These are phyloP conservation scores for Metschnikowia vanudenii DNA, from an alignment of 805 yeast genomes.

Conservation along the genomic window DNA sequence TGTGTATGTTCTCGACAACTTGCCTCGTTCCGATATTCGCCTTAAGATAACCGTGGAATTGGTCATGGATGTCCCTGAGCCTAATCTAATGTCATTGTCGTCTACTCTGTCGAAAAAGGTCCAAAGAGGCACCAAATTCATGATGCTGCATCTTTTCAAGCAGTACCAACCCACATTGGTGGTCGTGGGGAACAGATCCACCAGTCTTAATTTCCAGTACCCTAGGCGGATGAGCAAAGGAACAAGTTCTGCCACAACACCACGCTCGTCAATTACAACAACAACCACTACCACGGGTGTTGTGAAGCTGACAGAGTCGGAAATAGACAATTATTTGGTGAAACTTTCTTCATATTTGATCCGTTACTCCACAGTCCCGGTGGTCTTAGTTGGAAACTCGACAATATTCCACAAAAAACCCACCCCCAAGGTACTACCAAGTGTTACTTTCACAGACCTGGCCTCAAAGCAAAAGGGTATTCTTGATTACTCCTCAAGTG, in stretches of 20 bases:
- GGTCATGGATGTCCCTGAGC: conserved; percentile 24
- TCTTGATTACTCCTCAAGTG: conserved; percentile 1
- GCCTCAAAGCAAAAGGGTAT: conserved; percentile 2
- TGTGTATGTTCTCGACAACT: conserved; percentile 19
- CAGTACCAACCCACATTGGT: conserved; percentile 44
- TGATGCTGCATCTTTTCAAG: conserved; percentile 35
- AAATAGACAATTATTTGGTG: conserved; percentile 28
- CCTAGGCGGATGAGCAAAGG: conserved; percentile 29
- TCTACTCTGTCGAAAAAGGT: conserved; percentile 2
- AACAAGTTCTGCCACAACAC: conserved; percentile 1
- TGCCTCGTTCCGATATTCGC: conserved; percentile 22
- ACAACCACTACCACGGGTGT: conserved; percentile 1
- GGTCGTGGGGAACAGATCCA: conserved; percentile 37
- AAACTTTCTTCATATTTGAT: conserved; percentile 38
- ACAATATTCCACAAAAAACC: conserved; percentile 19
- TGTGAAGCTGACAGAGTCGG: conserved; percentile 6
- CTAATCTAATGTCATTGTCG: conserved; percentile 10
- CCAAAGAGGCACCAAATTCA: conserved; percentile 31
- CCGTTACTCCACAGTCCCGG: conserved; percentile 41
- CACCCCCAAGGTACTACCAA: conserved; percentile 5
- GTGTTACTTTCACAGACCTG: conserved; percentile 15
- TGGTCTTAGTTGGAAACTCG: conserved; percentile 35
- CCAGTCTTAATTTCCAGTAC: conserved; percentile 43
- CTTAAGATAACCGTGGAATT: conserved; percentile 42
- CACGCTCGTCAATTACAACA: conserved; percentile 8